Conservation (phyloP, 345 rosid species). For the Dipteronia sinensis region DNA sequence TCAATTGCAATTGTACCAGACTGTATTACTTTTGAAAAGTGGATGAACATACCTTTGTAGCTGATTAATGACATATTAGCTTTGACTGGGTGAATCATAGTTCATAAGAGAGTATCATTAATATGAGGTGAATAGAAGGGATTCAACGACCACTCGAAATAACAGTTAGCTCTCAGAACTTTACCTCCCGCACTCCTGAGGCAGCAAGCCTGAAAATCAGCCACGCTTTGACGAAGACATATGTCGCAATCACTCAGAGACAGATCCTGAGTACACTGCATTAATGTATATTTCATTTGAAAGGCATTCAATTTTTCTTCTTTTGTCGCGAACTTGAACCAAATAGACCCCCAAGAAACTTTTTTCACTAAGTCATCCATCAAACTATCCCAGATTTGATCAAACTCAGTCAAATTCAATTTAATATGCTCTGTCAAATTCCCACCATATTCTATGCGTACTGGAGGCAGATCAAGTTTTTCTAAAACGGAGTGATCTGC, state of each 20-base stretch:
- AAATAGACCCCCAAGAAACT: constrained; percentile 28
- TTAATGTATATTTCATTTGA: constrained; percentile 34
- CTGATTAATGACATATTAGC: no score
- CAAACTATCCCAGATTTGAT: constrained; percentile 34
- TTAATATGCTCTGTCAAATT: background rate
- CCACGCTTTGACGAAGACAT: constrained; percentile 33
- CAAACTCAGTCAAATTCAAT: constrained; percentile 25
- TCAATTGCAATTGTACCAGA: background rate
- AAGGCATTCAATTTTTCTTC: constrained; percentile 14
- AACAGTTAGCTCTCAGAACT: constrained; percentile 41
- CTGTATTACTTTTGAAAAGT: background rate
- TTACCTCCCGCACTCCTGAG: constrained; percentile 42
- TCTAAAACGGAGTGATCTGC: constrained; percentile 31
- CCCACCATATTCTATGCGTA: background rate
- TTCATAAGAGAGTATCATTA: no score
- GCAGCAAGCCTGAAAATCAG: no score
- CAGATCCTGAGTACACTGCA: constrained; percentile 61
- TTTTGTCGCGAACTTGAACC: constrained; percentile 44
- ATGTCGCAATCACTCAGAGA: constrained; percentile 30
- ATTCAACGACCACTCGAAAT: constrained; percentile 46
- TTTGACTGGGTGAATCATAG: no score
- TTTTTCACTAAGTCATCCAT: constrained; percentile 13
- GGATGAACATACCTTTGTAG: background rate
- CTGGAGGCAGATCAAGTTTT: background rate
- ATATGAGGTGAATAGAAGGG: constrained; percentile 28